Conservation (phyloP, 768 basidiomycete species). For the Auricularia sp. region DNA sequence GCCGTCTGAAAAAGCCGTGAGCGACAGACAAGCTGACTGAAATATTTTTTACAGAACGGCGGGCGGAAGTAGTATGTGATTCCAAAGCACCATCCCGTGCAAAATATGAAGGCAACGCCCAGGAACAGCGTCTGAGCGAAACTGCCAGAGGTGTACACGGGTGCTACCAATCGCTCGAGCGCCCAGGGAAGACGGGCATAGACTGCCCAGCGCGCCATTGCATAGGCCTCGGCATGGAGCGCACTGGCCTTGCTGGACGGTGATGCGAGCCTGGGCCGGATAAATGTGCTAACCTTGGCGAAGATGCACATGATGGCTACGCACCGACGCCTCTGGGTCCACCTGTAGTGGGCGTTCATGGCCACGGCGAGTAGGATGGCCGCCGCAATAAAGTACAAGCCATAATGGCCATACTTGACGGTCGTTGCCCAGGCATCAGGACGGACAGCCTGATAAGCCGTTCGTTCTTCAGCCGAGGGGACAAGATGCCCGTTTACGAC, state of each 20-base stretch:
- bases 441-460: no score
- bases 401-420: background rate
- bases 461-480: no score
- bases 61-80: slow-evolving; percentile 1
- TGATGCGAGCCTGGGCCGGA: background rate
- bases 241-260: background rate
- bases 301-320: background rate
- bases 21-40: background rate
- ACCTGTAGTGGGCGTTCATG: background rate
- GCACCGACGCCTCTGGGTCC: background rate
- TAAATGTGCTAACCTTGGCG: no score
- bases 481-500: no score
- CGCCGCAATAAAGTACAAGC: background rate
- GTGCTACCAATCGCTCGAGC: background rate
- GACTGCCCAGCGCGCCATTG: background rate
- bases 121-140: slow-evolving; percentile 2
- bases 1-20: background rate
- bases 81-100: background rate
- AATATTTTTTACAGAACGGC: background rate
- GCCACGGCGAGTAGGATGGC: background rate
- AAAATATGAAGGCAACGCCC: slow-evolving; percentile 1
- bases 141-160: slow-evolving; percentile 1
- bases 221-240: background rate
- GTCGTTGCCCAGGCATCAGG: background rate
- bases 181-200: slow-evolving; percentile 2